Conservation (phyloP, 768 basidiomycete genomes). For the Pleurotus platypus region DNA sequence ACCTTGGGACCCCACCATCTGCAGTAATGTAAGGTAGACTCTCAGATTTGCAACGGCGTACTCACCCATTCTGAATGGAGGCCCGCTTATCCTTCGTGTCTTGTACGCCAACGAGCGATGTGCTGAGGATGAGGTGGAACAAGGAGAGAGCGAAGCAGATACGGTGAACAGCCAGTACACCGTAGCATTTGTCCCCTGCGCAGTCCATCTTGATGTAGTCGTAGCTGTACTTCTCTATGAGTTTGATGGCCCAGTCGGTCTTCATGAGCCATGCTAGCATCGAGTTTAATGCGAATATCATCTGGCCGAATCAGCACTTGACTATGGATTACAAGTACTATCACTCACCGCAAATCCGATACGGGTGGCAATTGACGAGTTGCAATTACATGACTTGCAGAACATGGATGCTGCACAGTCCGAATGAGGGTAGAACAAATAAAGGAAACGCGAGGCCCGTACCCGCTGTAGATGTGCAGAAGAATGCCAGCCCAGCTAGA, state of each 20-base stretch:
- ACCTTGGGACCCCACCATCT: conserved; percentile 99
- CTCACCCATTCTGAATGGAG: conserved; percentile 94
- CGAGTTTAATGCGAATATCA: conserved; percentile 94
- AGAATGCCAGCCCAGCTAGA: conserved; percentile 79
- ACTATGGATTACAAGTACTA: neutral
- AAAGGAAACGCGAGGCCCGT: neutral
- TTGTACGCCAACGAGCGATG: conserved; percentile 78
- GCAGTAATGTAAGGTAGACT: neutral
- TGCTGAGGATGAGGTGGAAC: conserved; percentile 80
- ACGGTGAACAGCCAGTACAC: conserved; percentile 92
- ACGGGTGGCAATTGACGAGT: conserved; percentile 95
- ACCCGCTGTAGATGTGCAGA: conserved; percentile 85
- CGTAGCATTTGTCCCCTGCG: conserved; percentile 89
- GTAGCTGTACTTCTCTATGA: conserved; percentile 89
- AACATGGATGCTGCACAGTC: conserved; percentile 78
- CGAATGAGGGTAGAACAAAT: conserved; percentile 9
- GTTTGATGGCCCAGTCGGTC: conserved; percentile 80
- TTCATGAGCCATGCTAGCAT: conserved; percentile 97
- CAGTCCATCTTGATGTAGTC: conserved; percentile 99
- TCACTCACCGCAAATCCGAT: conserved; percentile 85
- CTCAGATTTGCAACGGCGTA: neutral
- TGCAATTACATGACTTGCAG: conserved; percentile 98
- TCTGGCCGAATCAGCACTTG: conserved; percentile 35
- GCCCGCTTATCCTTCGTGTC: conserved; percentile 92
- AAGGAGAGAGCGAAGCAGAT: conserved; percentile 93